Base-by-base conservation (phyloP, 805 yeast genomes). In the Myxozyma lipomycoides region DNA sequence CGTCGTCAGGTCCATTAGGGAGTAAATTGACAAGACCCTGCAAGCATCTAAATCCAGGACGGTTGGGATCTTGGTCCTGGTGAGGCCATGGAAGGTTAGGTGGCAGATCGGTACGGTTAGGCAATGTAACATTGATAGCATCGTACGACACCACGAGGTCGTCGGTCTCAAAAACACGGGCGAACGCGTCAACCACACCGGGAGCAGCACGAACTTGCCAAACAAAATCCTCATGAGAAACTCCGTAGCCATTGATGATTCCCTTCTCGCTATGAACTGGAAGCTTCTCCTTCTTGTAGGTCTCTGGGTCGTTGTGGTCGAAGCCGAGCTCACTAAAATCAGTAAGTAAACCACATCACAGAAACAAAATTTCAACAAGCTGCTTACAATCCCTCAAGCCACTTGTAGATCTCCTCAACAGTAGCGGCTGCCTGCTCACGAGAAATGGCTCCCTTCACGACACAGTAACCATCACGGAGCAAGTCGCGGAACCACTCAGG, bases 1-100 rank as follows among this genome's bases (percentile, higher is more conserved):
- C 54, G 35, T 50, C 54, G 19, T 41, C 18, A 19, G 54, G 54
- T 4, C 54, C 54, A 39, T 50, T 50, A 23, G 54, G 51, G 17
- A 44, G 52, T 17, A 48, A 30, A 35, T 48, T 48, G n/a, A 48
- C 48, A 17, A 48, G 41, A 10, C 49, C 53, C 24, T 49, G 53
- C 9, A 49, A 28, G 28, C 53, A 49, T 26, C 49, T 34, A 26
- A 49, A 45, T 18, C 53, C 53, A 25, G 49, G 49, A 23, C 39
- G 40, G 21, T 7, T 6, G 7, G 51, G 54, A 34, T 46, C 38
- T 44, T 50, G 51, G 28, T 46, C 54, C 43, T 45, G 50, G 19
- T 50, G 51, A 12, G 49, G 47, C 54, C 54, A 50, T 5, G 54
- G 50, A n/a, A 17, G n/a, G n/a, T 45, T 45, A 3, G 32, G 39